Conservation (phyloP, 352 stramenopile species). For the Globisporangium nagaii region DNA sequence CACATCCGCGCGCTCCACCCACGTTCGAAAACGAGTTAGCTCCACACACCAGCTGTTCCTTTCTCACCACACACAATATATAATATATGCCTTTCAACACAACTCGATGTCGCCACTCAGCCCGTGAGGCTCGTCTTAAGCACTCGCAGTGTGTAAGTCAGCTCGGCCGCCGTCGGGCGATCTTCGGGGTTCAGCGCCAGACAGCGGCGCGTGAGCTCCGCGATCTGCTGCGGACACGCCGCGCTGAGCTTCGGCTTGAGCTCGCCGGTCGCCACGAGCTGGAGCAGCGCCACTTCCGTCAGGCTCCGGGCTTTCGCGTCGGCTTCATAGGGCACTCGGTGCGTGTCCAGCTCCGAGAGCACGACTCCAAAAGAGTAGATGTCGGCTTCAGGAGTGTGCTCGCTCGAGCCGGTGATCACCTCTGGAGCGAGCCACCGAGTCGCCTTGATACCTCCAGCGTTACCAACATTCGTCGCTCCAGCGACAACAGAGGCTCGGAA, state of each 20-base stretch:
- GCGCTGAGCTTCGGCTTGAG: neutral
- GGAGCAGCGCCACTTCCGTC: conserved; percentile 21
- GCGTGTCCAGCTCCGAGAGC: conserved; percentile 49
- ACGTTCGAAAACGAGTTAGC: conserved; percentile 3
- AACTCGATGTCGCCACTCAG: neutral
- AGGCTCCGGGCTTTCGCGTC: conserved; percentile 9
- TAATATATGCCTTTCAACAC: conserved; percentile 3
- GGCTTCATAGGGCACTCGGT: conserved; percentile 43
- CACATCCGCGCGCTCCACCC: neutral
- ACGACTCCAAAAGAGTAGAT: conserved; percentile 50
- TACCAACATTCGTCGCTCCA: too few species aligned
- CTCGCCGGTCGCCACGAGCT: conserved; percentile 11
- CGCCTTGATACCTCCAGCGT: conserved; percentile 10
- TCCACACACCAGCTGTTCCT: too few species aligned
- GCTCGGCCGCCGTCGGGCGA: neutral
- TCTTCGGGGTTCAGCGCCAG: neutral
- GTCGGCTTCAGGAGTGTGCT: conserved; percentile 32
- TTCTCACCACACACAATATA: neutral
- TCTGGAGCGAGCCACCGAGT: conserved; percentile 38
- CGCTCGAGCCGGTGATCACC: conserved; percentile 23
- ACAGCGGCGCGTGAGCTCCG: neutral
- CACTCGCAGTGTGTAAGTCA: neutral
- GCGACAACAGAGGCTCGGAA: too few species aligned
- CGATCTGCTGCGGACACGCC: neutral
- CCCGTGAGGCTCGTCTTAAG: neutral